phyloP scores from a whole-genome alignment of 2,329 filamentous ascomycete genomes.

The Colletotrichum viniferum region DNA sequence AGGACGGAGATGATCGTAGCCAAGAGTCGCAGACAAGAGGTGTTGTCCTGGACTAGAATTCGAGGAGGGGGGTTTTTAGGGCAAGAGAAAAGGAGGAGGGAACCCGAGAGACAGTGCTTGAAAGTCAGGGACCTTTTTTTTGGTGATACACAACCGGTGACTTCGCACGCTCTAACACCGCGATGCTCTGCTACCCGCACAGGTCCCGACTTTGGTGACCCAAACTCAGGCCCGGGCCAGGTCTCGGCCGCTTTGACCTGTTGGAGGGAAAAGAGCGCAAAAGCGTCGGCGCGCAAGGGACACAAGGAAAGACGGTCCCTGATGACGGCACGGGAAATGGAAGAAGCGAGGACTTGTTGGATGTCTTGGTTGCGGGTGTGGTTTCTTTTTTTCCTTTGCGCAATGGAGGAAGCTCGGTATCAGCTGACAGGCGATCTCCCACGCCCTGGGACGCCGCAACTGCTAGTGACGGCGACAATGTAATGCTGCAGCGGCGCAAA shows the following conservation, averaged over 20 bases:
- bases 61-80: neutral
- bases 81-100: neutral
- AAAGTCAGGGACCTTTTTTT: neutral
- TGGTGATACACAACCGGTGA: conserved; percentile 21
- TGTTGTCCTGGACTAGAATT: neutral
- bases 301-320: neutral
- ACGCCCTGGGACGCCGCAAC: neutral
- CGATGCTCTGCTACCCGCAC: conserved; percentile 9
- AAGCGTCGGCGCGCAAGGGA: conserved; percentile 3
- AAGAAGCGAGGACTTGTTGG: neutral
- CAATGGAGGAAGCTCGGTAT: conserved; percentile 1
- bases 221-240: conserved; percentile 11
- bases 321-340: neutral
- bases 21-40: neutral
- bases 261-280: conserved; percentile 2
- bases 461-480: neutral
- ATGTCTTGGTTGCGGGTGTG: neutral
- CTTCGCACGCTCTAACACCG: conserved; percentile 12
- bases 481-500: neutral
- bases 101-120: neutral
- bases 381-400: neutral
- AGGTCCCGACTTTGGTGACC: conserved; percentile 9
- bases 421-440: conserved; percentile 15
- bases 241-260: conserved; percentile 19
- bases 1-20: neutral